These are phyloP conservation scores for Schizochytrium sp. DNA, from an alignment of 108 stramenopile species.

Conservation along the genomic window DNA sequence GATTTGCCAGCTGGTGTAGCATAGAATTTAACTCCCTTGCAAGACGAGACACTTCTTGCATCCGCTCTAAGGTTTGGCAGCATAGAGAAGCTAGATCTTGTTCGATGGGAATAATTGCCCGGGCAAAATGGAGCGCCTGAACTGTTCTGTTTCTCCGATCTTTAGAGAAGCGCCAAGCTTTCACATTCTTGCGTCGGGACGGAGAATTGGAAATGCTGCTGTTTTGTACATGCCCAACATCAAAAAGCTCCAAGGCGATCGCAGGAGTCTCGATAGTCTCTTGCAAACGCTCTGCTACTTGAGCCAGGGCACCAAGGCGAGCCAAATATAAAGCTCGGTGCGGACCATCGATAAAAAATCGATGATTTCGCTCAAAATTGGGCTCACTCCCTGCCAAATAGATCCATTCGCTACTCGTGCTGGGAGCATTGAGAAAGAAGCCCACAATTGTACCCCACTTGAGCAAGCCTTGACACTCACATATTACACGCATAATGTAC, in stretches of 20 bases:
- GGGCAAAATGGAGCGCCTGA: slow-evolving; percentile 12
- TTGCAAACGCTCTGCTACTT: slow-evolving; percentile 24
- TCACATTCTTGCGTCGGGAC: neutral
- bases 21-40: neutral
- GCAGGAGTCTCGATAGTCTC: slow-evolving; percentile 31
- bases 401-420: neutral
- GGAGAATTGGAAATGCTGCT: neutral
- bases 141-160: neutral
- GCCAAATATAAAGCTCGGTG: slow-evolving; percentile 6
- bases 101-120: neutral
- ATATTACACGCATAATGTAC: slow-evolving; percentile 36
- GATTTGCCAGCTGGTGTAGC: neutral
- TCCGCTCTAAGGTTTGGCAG: neutral
- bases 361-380: neutral
- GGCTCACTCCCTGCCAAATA: neutral
- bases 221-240: neutral
- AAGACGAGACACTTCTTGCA: neutral
- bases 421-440: slow-evolving; percentile 11
- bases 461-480: slow-evolving; percentile 10
- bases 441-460: neutral
- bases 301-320: neutral
- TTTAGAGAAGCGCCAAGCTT: neutral
- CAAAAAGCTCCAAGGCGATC: neutral
- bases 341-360: slow-evolving; percentile 20
- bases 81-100: neutral